Conservation (phyloP, 768 basidiomycete species). For the Mycena chlorophos region DNA sequence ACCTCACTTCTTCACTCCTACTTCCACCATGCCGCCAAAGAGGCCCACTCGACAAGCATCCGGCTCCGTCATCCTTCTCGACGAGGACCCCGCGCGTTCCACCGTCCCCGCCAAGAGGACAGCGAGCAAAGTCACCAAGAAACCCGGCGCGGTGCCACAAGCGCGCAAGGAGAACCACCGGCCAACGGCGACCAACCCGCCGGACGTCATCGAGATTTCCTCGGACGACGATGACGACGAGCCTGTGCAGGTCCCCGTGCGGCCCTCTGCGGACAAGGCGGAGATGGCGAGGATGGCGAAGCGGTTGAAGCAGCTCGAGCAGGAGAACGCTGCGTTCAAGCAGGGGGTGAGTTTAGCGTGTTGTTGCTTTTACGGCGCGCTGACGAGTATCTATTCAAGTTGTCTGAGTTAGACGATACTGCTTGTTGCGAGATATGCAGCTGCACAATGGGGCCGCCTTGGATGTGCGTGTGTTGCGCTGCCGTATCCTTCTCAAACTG, state of each 20-base stretch:
- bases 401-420: slow-evolving; percentile 13
- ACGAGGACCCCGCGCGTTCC: not conserved
- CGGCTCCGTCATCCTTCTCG: not conserved
- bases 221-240: not conserved
- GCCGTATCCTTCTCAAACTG: not conserved
- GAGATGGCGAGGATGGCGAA: not conserved
- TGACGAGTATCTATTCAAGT: not conserved
- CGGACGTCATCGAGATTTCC: not conserved
- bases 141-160: no score
- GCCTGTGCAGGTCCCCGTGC: not conserved
- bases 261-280: not conserved
- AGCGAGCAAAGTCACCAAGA: not conserved
- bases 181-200: no score
- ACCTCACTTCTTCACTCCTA: no score
- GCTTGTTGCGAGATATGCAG: slow-evolving; percentile 19
- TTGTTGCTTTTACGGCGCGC: not conserved
- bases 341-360: not conserved
- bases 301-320: not conserved
- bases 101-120: not conserved
- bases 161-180: not conserved
- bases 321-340: not conserved
- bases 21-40: no score
- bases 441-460: slow-evolving; percentile 18
- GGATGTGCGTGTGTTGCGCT: slow-evolving; percentile 2
- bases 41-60: no score